Conservation (phyloP, 2,329 filamentous ascomycete species). For the Dendryphion nanum region DNA sequence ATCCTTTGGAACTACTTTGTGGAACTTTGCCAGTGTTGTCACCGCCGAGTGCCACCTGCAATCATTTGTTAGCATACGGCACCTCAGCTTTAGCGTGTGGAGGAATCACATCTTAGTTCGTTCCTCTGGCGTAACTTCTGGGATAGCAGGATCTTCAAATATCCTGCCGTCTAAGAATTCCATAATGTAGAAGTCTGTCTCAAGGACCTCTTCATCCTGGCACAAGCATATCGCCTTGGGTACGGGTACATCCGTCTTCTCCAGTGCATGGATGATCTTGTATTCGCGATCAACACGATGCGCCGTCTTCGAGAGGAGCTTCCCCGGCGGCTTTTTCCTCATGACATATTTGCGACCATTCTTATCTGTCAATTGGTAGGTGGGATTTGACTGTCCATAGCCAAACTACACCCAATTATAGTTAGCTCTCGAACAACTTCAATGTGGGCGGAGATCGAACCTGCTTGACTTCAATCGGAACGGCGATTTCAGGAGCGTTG, state of each 20-base stretch:
- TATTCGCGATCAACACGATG: constrained; percentile 97
- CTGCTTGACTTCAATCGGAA: constrained; percentile 86
- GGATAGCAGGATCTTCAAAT: constrained; percentile 84
- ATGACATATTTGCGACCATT: constrained; percentile 75
- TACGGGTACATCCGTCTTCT: constrained; percentile 77
- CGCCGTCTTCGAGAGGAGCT: constrained; percentile 72
- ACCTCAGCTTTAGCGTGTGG: too few species aligned
- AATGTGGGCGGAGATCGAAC: constrained; percentile 48
- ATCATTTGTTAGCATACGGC: too few species aligned
- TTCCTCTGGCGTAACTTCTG: constrained; percentile 66
- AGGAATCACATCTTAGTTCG: constrained; percentile 65
- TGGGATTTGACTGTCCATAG: constrained; percentile 96
- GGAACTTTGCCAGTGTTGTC: constrained; percentile 79
- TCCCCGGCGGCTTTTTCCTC: constrained; percentile 97
- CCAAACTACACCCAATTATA: constrained; percentile 69
- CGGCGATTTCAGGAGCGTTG: constrained; percentile 79
- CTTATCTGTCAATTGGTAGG: constrained; percentile 81
- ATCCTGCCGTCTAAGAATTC: constrained; percentile 91
- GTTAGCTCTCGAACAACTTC: constrained; percentile 9
- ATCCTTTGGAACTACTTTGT: constrained; percentile 65
- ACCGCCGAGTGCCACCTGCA: constrained; percentile 78
- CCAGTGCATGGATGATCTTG: constrained; percentile 81
- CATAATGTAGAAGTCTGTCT: constrained; percentile 97
- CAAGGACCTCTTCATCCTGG: constrained; percentile 75
- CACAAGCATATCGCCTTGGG: constrained; percentile 82